Base-by-base conservation (phyloP, 2,329 filamentous ascomycete species). In the Aspergillus candidus region DNA sequence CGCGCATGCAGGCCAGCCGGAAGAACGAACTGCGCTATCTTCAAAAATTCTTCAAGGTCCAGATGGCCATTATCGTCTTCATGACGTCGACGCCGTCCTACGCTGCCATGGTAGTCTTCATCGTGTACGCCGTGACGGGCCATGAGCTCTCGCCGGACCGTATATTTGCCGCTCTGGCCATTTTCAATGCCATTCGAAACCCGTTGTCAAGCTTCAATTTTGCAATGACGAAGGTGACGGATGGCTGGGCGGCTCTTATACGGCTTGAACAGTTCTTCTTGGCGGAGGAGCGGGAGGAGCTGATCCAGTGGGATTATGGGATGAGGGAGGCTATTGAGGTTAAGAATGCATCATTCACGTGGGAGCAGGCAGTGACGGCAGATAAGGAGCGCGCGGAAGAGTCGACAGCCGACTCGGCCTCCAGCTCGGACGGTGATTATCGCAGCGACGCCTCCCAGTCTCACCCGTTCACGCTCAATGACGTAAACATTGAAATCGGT, bases 151-250 rank as follows among this genome's bases (percentile, higher is more conserved):
- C 79, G 2, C 83, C 90, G 1, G 86, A 88, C 0, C 73, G 82
- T 22, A 78, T 95, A 31, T 96, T 96, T 69, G 94, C 89, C 0
- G 95, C 90, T 0, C 74, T 96, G 10, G 90, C 90, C 1, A 71
- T 96, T 10, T 96, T 96, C 76, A 96, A 96, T 63, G 82, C 84
- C 7, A 76, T 96, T 37, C 80, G 90, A 37, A 79, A 95, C 62
- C 90, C 90, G 1, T 77, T 96, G 40, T 96, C 94, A 60, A 68
- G 95, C 55, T 72, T 96, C 1, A 90, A 90, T 0, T 71, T 94
- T 49, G 86, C 95, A 36, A 82, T 96, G 53, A 86, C 88, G 29
- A 88, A 94, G 63, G 79, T 88, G 2, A 86, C 89, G 11, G 90
- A 96, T 66, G 90, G 88, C 1, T 88, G 84, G 73, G 83, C 84